Evolutionary conservation across 2,329 filamentous ascomycete genomes (phyloP).

Genomic region (Paraphaeosphaeria sporulosa): DNA sequence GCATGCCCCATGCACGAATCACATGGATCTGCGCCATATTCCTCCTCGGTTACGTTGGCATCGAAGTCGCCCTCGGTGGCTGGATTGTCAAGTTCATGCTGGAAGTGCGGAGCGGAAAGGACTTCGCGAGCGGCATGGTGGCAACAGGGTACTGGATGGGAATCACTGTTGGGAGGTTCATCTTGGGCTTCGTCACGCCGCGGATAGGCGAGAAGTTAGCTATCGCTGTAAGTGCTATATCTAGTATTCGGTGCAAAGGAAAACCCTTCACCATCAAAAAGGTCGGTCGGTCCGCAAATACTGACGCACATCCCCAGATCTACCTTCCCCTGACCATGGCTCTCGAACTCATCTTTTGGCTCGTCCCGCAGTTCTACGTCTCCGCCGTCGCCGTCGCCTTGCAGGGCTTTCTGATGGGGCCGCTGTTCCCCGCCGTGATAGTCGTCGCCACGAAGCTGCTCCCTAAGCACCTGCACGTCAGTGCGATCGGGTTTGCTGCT

Average conservation of each 20-base stretch:
- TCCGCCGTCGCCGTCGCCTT: constrained; percentile 75
- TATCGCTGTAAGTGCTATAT: constrained; percentile 48
- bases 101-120: constrained; percentile 70
- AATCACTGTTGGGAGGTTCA: constrained; percentile 75
- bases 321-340: constrained; percentile 72
- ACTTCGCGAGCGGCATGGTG: constrained; percentile 77
- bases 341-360: constrained; percentile 79
- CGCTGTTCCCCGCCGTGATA: constrained; percentile 78
- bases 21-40: constrained; percentile 80
- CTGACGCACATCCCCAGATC: constrained; percentile 58
- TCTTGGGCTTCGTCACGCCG: constrained; percentile 79
- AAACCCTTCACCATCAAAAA: not conserved
- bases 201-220: constrained; percentile 73
- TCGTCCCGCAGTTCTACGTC: constrained; percentile 78
- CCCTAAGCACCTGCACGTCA: constrained; percentile 76
- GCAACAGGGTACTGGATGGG: constrained; percentile 87
- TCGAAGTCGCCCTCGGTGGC: constrained; percentile 77
- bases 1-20: constrained; percentile 58
- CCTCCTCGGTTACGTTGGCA: constrained; percentile 79
- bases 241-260: not conserved
- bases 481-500: constrained; percentile 80
- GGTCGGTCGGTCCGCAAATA: not conserved
- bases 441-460: constrained; percentile 78
- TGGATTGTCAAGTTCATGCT: constrained; percentile 92
- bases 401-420: constrained; percentile 81